These are phyloP conservation scores for Candida montana DNA, from an alignment of 805 yeast species.

Conservation along the genomic window DNA sequence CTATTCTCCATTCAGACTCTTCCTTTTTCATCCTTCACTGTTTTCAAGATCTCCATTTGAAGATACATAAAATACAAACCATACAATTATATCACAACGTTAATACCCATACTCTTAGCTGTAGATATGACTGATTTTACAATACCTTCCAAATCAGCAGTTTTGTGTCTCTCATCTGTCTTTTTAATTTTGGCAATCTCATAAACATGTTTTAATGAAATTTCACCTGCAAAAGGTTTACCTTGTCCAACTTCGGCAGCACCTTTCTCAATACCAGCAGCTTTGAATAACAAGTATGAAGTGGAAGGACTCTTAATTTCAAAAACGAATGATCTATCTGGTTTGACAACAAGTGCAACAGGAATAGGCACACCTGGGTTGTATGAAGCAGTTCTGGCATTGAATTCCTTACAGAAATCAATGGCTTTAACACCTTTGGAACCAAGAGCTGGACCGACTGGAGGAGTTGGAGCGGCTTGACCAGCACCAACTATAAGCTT, in stretches of 20 bases:
- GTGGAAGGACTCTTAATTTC: conserved; percentile 91
- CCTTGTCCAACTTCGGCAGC: conserved; percentile 53
- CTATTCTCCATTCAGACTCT: background rate
- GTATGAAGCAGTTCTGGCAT: conserved; percentile 89
- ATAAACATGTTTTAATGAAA: conserved; percentile 82
- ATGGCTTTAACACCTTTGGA: conserved; percentile 98
- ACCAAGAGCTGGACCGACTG: conserved; percentile 98
- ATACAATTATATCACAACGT: conserved; percentile 65
- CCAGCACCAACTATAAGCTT: conserved; percentile 96
- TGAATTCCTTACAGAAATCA: conserved; percentile 96
- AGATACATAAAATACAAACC: too few species aligned
- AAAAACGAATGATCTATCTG: conserved; percentile 87
- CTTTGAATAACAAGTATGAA: conserved; percentile 75
- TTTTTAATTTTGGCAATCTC: conserved; percentile 94
- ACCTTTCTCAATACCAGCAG: conserved; percentile 79
- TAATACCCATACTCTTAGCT: conserved; percentile 86
- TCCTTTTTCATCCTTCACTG: background rate
- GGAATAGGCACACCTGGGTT: conserved; percentile 90
- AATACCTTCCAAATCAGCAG: conserved; percentile 64
- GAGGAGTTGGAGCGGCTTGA: conserved; percentile 97
- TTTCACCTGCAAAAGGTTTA: conserved; percentile 54
- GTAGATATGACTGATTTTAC: conserved; percentile 81
- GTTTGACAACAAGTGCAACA: conserved; percentile 73
- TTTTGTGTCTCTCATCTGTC: conserved; percentile 73
- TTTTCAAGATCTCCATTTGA: too few species aligned